Base-by-base conservation (phyloP, 352 stramenopile genomes). In the Phytophthora tentaculata region DNA sequence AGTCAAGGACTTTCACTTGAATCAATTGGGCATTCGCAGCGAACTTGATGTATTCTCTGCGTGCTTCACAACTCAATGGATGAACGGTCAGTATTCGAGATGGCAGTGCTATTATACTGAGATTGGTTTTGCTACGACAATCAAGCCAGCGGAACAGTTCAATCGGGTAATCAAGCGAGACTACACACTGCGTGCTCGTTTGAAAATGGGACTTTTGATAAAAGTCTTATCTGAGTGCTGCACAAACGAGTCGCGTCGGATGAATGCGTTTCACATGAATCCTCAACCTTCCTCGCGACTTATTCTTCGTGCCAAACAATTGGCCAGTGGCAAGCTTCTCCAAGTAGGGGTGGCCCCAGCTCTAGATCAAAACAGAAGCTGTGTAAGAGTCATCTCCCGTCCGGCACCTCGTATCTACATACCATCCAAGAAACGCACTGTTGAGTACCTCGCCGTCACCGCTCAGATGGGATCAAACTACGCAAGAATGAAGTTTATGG, bases 161-260 rank as follows among this genome's bases (percentile, higher is more conserved):
- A 69, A 69, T 32, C 49, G 61, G 6, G 41, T 61, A 10, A 45
- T 76, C 23, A 76, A 75, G 49, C 20, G 49, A 1, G 61, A 64
- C 20, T 68, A 71, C 49, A 67, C 61, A 5, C 19, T 64, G n/a
- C 24, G 37, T 3, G 19, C 24, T 17, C 28, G 61, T 7, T 19
- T 57, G 4, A 70, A 67, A 23, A 64, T 70, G 45, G 45, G 59
- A 19, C 8, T 45, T 45, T 45, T 20, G n/a, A n/a, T n/a, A 7
- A 45, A 22, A 14, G 39, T 45, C 14, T 14, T 45, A 14, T 22
- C 39, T 10, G 39, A 45, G 39, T 45, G 39, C 16, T 45, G 39
- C 14, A 14, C 5, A 20, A 20, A 45, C 13, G 39, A 45, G 39
- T n/a, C 1, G 5, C 14, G 5, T 45, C 16, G 39, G 9, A 45